A percentile compares a stretch with the other conserved stretches of the same genome.
Evolutionary conservation across 768 basidiomycete genomes (phyloP).

Genomic region (Boletus rufocinnamomeus): DNA sequence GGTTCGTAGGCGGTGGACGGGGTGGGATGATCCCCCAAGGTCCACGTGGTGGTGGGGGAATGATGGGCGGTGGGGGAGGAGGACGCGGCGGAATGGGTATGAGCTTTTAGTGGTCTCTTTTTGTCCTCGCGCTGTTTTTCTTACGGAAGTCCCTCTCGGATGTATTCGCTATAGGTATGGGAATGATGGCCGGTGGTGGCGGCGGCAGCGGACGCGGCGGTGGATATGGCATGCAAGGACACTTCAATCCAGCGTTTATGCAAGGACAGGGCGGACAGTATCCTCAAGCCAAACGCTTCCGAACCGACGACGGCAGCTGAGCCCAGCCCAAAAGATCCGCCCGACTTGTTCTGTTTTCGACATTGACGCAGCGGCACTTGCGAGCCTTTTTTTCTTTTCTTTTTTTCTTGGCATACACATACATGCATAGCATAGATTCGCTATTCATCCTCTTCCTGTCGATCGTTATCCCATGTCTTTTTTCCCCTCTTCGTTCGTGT

Average conservation of each 20-base stretch:
- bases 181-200: conserved; percentile 51
- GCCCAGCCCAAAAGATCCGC: neutral
- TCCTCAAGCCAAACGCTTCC: conserved; percentile 54
- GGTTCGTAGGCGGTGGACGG: conserved; percentile 44
- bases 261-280: conserved; percentile 46
- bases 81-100: conserved; percentile 56
- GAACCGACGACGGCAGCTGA: conserved; percentile 52
- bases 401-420: neutral
- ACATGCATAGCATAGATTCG: conserved; percentile 1
- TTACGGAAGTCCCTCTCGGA: conserved; percentile 31
- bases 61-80: conserved; percentile 48
- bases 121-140: conserved; percentile 26
- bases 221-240: conserved; percentile 55
- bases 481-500: neutral
- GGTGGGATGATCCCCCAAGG: conserved; percentile 57
- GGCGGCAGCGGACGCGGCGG: conserved; percentile 39
- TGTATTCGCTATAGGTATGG: conserved; percentile 48
- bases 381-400: neutral
- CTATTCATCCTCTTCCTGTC: neutral
- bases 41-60: conserved; percentile 43
- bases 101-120: conserved; percentile 34
- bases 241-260: conserved; percentile 79
- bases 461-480: conserved; percentile 11
- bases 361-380: neutral
- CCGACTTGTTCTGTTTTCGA: neutral